A percentile compares a stretch with the other conserved stretches of the same genome.
These are phyloP conservation scores for Candida vartiovaarae DNA, from an alignment of 805 yeast genomes.

Conservation along the genomic window DNA sequence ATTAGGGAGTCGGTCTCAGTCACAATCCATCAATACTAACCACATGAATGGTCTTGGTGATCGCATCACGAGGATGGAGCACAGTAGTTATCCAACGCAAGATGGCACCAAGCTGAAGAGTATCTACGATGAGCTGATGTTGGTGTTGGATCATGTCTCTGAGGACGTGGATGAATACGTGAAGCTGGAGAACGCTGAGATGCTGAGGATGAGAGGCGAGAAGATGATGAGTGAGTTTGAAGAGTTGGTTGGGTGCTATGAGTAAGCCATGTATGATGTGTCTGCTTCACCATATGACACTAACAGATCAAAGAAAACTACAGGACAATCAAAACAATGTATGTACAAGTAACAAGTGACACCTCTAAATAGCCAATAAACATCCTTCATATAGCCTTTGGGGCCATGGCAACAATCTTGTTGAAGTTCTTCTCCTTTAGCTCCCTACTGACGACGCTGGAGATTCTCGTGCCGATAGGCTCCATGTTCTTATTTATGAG, in stretches of 20 bases:
- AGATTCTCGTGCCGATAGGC: constrained; percentile 90
- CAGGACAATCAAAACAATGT: not conserved
- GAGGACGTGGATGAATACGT: constrained; percentile 8
- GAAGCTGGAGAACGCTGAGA: constrained; percentile 10
- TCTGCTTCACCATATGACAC: no score
- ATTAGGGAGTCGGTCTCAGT: no score
- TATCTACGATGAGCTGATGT: constrained; percentile 11
- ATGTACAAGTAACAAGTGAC: no score
- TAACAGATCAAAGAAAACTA: not conserved
- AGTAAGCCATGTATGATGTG: not conserved
- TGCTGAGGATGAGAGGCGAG: constrained; percentile 6
- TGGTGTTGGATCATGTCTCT: constrained; percentile 10
- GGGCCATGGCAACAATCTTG: constrained; percentile 87
- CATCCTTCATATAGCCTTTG: constrained; percentile 42
- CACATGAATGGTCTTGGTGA: constrained; percentile 11
- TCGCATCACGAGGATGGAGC: constrained; percentile 10
- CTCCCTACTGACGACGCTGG: constrained; percentile 87
- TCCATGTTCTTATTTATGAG: constrained; percentile 87
- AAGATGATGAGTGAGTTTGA: constrained; percentile 7
- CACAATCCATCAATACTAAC: no score
- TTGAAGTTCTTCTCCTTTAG: constrained; percentile 74
- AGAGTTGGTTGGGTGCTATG: constrained; percentile 13
- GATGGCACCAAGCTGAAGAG: constrained; percentile 16
- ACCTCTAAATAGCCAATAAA: not conserved
- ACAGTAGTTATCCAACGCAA: constrained; percentile 4